Percentiles rank a stretch among this genome's conserved stretches.
These are phyloP conservation scores for Glycine tomentella DNA, from an alignment of 306 rosid genomes.

Conservation along the genomic window DNA sequence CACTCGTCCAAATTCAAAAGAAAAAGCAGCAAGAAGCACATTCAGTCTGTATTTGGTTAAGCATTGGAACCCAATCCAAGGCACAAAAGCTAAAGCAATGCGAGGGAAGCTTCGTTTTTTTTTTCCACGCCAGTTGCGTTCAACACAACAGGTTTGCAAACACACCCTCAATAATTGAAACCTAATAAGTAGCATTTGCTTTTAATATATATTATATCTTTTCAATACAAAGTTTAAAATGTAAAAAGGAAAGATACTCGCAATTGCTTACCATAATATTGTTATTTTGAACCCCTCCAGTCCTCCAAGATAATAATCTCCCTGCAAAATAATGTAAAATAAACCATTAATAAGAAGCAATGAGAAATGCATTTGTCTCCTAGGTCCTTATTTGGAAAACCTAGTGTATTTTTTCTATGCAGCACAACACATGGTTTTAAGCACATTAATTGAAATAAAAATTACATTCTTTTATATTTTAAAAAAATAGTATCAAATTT, in stretches of 20 bases:
- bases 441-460: background rate
- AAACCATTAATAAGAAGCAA: conserved; percentile 2
- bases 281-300: conserved; percentile 67
- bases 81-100: too few species aligned
- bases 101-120: too few species aligned
- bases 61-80: too few species aligned
- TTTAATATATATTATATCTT: background rate
- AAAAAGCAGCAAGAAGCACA: background rate
- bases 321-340: conserved; percentile 52
- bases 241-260: conserved; percentile 1
- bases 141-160: too few species aligned
- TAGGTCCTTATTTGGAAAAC: conserved; percentile 17
- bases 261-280: conserved; percentile 68
- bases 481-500: background rate
- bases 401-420: background rate
- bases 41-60: background rate
- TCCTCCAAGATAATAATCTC: conserved; percentile 76
- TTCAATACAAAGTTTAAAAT: background rate
- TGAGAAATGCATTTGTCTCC: conserved; percentile 28
- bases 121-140: too few species aligned
- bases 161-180: background rate
- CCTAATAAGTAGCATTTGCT: conserved; percentile 16
- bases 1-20: conserved; percentile 2
- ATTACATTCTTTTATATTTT: background rate
- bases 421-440: background rate